A percentile compares a stretch with the other conserved stretches of the same genome.
Conservation (phyloP, 495 filamentous ascomycete genomes). For the Bacidia gigantensis region DNA sequence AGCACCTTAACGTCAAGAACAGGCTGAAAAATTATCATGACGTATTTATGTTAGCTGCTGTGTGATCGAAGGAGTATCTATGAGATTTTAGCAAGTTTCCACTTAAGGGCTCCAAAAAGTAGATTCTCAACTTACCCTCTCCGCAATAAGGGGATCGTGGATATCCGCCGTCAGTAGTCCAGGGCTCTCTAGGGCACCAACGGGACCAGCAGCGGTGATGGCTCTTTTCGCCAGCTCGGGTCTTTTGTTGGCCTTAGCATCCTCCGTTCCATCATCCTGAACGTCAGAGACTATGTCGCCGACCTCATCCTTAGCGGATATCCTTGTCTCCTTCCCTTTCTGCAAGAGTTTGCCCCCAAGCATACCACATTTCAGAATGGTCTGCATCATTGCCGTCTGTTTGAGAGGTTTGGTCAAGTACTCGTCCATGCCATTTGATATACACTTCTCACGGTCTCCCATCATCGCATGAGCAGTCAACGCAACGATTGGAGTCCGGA, state of each 20-base stretch:
- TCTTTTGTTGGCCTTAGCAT: slow-evolving; percentile 20
- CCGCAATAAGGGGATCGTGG: slow-evolving; percentile 44
- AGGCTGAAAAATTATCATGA: neutral
- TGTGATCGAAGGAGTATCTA: slow-evolving; percentile 36
- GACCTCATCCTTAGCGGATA: slow-evolving; percentile 34
- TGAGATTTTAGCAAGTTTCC: slow-evolving; percentile 20
- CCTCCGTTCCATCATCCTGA: slow-evolving; percentile 5
- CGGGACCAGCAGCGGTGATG: slow-evolving; percentile 47
- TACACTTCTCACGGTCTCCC: slow-evolving; percentile 95
- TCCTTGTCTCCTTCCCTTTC: slow-evolving; percentile 44
- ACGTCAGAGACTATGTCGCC: slow-evolving; percentile 14
- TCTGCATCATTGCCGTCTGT: slow-evolving; percentile 97
- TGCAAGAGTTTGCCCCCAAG: slow-evolving; percentile 81
- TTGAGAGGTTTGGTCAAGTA: slow-evolving; percentile 97
- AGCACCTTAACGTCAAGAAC: neutral
- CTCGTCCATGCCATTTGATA: slow-evolving; percentile 97
- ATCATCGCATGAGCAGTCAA: slow-evolving; percentile 98
- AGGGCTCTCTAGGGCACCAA: slow-evolving; percentile 41
- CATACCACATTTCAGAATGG: slow-evolving; percentile 89
- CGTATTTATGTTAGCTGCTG: slow-evolving; percentile 25
- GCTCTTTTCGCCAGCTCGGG: slow-evolving; percentile 41
- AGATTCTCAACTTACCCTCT: slow-evolving; percentile 48
- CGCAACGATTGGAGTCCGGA: slow-evolving; percentile 89
- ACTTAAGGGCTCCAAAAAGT: neutral
- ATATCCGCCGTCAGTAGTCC: slow-evolving; percentile 43